phyloP scores from a whole-genome alignment of 2,329 filamentous ascomycete species.

The Claviceps pazoutovae region DNA sequence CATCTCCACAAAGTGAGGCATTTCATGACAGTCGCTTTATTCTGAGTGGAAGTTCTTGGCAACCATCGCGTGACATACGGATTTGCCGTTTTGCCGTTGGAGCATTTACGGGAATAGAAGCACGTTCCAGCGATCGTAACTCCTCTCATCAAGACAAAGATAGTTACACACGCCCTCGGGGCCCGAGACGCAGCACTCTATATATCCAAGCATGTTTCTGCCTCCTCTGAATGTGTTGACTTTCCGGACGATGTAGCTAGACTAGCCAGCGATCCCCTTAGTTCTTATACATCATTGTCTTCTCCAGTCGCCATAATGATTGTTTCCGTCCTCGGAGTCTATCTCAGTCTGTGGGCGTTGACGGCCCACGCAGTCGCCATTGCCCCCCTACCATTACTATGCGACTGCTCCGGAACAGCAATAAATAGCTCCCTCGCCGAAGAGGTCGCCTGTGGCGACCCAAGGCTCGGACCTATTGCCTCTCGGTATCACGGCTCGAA shows the following conservation, averaged over 20 bases:
- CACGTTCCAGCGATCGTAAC: too few relatives aligned
- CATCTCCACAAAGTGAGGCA: too few relatives aligned
- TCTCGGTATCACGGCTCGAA: neutral
- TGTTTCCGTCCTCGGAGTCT: neutral
- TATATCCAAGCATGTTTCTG: too few relatives aligned
- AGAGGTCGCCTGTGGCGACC: neutral
- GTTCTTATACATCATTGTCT: neutral
- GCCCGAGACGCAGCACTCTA: too few relatives aligned
- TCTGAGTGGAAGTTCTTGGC: too few relatives aligned
- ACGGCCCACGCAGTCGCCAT: neutral
- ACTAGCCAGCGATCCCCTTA: neutral
- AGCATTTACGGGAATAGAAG: too few relatives aligned
- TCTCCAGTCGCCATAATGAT: neutral
- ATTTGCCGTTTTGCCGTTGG: too few relatives aligned
- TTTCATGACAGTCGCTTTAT: too few relatives aligned
- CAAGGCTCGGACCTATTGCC: neutral
- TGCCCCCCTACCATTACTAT: neutral
- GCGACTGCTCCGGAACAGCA: neutral
- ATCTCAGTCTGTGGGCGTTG: neutral
- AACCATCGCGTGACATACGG: too few relatives aligned
- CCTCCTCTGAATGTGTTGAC: too few relatives aligned
- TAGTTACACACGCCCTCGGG: too few relatives aligned
- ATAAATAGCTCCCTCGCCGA: neutral
- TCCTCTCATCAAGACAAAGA: too few relatives aligned
- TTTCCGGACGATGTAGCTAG: neutral